Base-by-base conservation (phyloP, 257 asterid genomes). In the Solanum piurae region DNA sequence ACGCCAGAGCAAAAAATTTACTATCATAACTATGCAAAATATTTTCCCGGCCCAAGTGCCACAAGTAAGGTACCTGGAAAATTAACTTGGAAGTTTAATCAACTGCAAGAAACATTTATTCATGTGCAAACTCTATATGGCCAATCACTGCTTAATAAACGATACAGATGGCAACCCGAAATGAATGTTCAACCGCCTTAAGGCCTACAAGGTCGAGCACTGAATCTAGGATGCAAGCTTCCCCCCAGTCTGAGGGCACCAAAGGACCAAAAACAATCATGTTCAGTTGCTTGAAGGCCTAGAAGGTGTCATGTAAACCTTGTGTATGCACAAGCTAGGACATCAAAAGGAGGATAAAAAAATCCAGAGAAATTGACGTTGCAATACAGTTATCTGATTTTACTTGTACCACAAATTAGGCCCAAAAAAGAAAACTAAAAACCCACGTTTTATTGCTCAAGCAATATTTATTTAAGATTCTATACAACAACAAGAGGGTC, bases 21-120 rank as follows among this genome's bases (percentile, higher is more conserved):
- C 87, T 84, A 95, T 92, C 99, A 97, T 95, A 88, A 95, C 99
- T 89, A 97, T 71, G 93, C 93, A 94, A 87, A 97, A 97, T 82
- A 97, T 94, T 92, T 95, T 97, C 86, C 99, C 99, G 18, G 99
- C 99, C 99, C 99, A 97, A 86, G 94, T 91, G 90, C 99, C 99
- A 85, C 99, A 95, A 37, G 93, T 88, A 9, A 95, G 95, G 89
- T 95, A 97, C 95, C 99, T 97, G 55, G 38, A 77, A 55, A 82
- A 66, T 66, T 46, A 21, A 58, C 74, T 40, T 72, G 31, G 9
- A 64, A 73, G 21, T 66, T 77, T 71, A 66, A 34, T 27, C 44
- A 82, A 82, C 86, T 18, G 86, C 12, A 49, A 31, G 25, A 29
- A 31, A 49, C 66, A 82, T 82, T 79, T 82, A 49, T 49, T 49